phyloP scores from a whole-genome alignment of 2,329 filamentous ascomycete species.

The Onygena corvina region DNA sequence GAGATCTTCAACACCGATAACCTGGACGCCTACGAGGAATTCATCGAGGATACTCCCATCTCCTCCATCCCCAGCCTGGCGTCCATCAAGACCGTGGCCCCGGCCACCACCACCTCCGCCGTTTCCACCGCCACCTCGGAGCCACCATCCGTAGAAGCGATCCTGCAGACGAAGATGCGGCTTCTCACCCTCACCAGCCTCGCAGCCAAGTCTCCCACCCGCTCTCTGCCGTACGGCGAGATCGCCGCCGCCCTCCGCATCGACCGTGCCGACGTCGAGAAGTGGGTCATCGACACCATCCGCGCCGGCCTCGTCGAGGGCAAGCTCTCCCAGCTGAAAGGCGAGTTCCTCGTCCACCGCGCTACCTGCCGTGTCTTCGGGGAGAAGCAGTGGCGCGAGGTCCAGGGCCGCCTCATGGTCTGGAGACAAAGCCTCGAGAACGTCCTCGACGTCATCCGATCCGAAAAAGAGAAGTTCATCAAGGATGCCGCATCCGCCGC shows the following conservation, averaged over 20 bases:
- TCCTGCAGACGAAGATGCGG: slow-evolving; percentile 87
- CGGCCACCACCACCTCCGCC: not conserved
- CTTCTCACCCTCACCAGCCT: slow-evolving; percentile 85
- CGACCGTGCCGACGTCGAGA: slow-evolving; percentile 72
- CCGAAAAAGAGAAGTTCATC: slow-evolving; percentile 69
- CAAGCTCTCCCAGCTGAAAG: slow-evolving; percentile 83
- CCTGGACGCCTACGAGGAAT: slow-evolving; percentile 90
- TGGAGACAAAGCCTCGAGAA: slow-evolving; percentile 73
- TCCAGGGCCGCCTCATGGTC: slow-evolving; percentile 77
- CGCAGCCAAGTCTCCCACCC: slow-evolving; percentile 67
- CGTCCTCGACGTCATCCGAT: slow-evolving; percentile 64
- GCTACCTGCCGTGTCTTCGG: slow-evolving; percentile 94
- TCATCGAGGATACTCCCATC: slow-evolving; percentile 52
- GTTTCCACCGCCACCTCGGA: not conserved
- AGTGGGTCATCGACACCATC: slow-evolving; percentile 98
- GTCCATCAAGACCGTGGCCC: not conserved
- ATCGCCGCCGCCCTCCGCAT: slow-evolving; percentile 81
- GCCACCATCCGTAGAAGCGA: slow-evolving; percentile 36
- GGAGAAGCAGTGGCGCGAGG: slow-evolving; percentile 95
- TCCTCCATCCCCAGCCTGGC: slow-evolving; percentile 68
- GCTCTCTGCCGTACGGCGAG: slow-evolving; percentile 75
- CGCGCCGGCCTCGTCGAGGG: slow-evolving; percentile 90
- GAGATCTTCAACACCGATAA: slow-evolving; percentile 92
- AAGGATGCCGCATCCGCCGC: slow-evolving; percentile 55
- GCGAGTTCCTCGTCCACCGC: slow-evolving; percentile 89